Evolutionary conservation across 441 rosid genomes (phyloP).

Genomic region (Gossypium schwendimanii): DNA sequence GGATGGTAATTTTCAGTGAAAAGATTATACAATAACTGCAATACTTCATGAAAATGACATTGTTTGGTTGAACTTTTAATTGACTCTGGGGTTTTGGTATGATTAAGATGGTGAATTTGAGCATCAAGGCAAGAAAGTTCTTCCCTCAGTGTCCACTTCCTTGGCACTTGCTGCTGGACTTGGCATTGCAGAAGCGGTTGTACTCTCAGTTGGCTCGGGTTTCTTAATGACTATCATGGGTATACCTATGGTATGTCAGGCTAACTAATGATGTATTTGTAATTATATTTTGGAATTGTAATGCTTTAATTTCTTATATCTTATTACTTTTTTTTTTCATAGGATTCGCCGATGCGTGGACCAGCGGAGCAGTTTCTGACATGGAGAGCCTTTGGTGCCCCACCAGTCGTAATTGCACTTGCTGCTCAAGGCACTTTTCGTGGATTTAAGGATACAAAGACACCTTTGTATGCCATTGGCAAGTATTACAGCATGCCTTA

Average conservation of each 20-base stretch:
- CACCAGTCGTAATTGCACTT: conserved; percentile 84
- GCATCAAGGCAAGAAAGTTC: conserved; percentile 37
- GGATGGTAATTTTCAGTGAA: conserved; percentile 16
- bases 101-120: conserved; percentile 26
- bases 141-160: conserved; percentile 76
- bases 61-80: background rate
- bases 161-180: conserved; percentile 71
- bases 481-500: conserved; percentile 39
- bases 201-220: conserved; percentile 63
- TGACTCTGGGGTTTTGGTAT: background rate
- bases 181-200: conserved; percentile 74
- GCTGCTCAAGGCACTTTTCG: conserved; percentile 96
- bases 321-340: background rate
- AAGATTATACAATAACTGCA: background rate
- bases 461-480: conserved; percentile 89
- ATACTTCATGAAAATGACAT: background rate
- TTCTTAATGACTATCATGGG: conserved; percentile 86
- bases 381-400: conserved; percentile 84
- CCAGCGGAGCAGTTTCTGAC: conserved; percentile 79
- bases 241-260: conserved; percentile 72
- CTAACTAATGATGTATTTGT: conserved; percentile 17
- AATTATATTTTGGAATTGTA: background rate
- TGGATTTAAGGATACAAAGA: conserved; percentile 87
- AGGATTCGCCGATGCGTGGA: conserved; percentile 87
- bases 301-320: conserved; percentile 2